Evolutionary conservation across 192 early-diverging fungal genomes (phyloP), one percentile per base, ranked within the genome.

Genomic region (Coemansia sp.): DNA sequence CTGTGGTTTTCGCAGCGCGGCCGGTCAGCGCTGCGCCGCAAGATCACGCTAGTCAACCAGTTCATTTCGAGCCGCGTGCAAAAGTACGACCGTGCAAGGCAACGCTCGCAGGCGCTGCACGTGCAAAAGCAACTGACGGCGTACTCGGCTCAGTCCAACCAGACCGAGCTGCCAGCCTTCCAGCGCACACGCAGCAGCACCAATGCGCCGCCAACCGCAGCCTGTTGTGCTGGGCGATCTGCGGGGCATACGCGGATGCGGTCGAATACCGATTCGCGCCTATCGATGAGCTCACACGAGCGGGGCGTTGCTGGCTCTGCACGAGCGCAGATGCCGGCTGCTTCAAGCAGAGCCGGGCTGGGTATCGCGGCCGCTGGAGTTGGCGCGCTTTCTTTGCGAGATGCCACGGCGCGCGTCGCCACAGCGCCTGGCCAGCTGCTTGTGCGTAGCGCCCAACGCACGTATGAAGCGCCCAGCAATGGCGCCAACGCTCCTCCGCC

Each of bases 1-100:
- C 88, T 89, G 64, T 95, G 93, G 92, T 90, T 94, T 66, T 77
- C 88, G 66, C 82, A 84, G 88, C 73, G 88, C 33, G 74, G 89
- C 11, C 64, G 84, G 7, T 72, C 81, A 5, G 73, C 83, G 21
- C 91, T 98, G 70, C 86, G 87, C 60, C 86, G 86, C 56, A 87
- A 89, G 35, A 87, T 96, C 30, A 86, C 89, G 23, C 77, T 96
- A 49, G 91, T 95, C 35, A 93, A 94, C 74, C 87, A 91, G 38
- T 96, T 96, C 57, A 89, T 95, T 44, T 89, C 90, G 15, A 91
- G 89, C 75, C 82, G 93, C 30, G 80, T 98, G 10, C 82, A 89
- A n/a, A 89, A 91, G 60, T 86, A 89, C 63, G 85, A 76, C 44
- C 69, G 76, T 0, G 75, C 64, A 3, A 53, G 59, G 9, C 60